Conservation (phyloP, 23 red algal species). For the Gracilaria caudata region DNA sequence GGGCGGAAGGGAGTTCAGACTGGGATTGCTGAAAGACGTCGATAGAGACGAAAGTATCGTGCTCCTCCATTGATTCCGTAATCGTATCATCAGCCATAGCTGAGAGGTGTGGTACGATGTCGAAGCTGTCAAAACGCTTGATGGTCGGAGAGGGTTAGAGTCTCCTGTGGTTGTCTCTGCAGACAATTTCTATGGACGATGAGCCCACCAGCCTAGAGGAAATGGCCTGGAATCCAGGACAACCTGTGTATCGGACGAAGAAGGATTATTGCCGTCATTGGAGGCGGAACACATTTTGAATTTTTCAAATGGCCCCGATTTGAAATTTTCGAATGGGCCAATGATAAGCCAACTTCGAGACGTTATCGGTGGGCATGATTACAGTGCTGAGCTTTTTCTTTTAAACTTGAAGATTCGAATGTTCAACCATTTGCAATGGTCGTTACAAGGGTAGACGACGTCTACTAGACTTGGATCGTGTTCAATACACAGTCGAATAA, state of each 20-base stretch:
- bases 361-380: not conserved
- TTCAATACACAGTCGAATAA: no score
- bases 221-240: not conserved
- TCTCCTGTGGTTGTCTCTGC: not conserved
- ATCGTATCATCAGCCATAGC: conserved; percentile 51
- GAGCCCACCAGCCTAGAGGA: not conserved
- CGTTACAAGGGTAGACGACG: no score
- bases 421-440: no score
- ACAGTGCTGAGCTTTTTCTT: not conserved
- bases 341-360: conserved; percentile 6
- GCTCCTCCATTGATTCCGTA: conserved; percentile 38
- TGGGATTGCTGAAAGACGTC: conserved; percentile 33
- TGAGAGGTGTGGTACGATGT: not conserved
- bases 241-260: not conserved
- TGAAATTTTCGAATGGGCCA: conserved; percentile 41
- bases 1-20: conserved; percentile 1
- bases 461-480: no score
- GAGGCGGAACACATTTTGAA: not conserved
- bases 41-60: conserved; percentile 61
- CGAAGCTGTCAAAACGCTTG: not conserved
- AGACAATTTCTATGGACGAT: not conserved
- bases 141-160: not conserved
- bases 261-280: not conserved
- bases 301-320: conserved; percentile 13
- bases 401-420: not conserved